Evolutionary conservation across 805 yeast genomes (phyloP), one percentile per base, ranked within the genome.

Genomic region (Myxozyma neglecta): DNA sequence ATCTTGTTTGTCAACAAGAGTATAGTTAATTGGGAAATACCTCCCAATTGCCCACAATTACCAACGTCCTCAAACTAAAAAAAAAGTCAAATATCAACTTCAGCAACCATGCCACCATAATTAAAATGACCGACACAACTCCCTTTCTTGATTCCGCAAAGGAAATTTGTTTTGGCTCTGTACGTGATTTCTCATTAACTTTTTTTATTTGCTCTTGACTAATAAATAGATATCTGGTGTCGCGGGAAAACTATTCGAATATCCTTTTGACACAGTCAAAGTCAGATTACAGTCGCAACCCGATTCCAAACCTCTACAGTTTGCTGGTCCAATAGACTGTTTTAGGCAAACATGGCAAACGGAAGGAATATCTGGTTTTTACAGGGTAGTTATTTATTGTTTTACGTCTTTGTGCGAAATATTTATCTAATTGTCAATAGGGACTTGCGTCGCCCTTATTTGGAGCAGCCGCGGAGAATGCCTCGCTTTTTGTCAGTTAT

Each of bases 401-500:
- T 54, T 45, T 20, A 10, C 16, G 32, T n/a, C 20, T 3, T 20
- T 34, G 11, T 13, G 13, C 2, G 6, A 36, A 8, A 10, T n/a
- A 40, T 16, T 14, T 36, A n/a, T 5, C 44, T 53, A 14, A 44
- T 20, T 24, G 6, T 9, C 24, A 10, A 32, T 11, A 54, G 57
- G 92, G 99, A 1, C 73, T 93, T 6, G 75, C 85, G 11, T 89
- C 96, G 0, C 98, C 98, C 0, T 75, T 92, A 51, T 71, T 88
- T 29, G 97, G 97, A 0, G 97, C 97, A 0, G 87, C 96, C n/a
- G 78, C 89, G 52, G 98, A 93, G 73, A 88, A 86, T 57, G 91
- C 97, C 3, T 84, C 87, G 1, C 76, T 93, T 8, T 93, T 93
- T 71, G 80, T 87, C 56, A 63, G 53, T 50, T 62, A 62, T 35